Evolutionary conservation across 805 yeast genomes (phyloP).

Genomic region (Cyberlindnera mycetangii): DNA sequence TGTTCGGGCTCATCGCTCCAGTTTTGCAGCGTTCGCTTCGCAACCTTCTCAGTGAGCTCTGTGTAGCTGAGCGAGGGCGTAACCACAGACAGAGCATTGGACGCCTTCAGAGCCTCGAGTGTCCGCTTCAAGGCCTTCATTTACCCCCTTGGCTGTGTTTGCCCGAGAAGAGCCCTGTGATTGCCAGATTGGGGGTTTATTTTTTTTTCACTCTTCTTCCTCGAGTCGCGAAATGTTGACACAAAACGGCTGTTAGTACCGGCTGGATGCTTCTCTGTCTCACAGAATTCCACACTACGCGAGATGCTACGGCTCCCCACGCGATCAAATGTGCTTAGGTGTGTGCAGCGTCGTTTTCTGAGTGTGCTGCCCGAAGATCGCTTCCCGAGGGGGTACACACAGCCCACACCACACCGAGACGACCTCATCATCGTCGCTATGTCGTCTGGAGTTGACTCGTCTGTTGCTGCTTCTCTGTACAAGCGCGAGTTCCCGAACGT

Average conservation of each 20-base stretch:
- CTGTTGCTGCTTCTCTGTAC: constrained; percentile 75
- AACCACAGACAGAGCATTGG: neutral
- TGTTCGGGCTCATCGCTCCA: neutral
- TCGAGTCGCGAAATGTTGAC: no score
- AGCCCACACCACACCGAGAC: constrained; percentile 41
- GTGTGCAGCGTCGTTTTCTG: neutral
- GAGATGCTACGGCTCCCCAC: neutral
- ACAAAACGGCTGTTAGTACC: no score
- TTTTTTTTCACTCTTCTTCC: neutral
- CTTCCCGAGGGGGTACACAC: constrained; percentile 29
- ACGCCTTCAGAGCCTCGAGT: constrained; percentile 4
- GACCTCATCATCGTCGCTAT: constrained; percentile 81
- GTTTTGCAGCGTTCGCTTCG: neutral
- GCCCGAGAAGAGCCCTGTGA: no score
- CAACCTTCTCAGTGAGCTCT: neutral
- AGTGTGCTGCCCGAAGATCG: constrained; percentile 8
- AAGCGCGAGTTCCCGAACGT: constrained; percentile 57
- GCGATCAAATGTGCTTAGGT: no score
- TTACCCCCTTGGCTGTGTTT: neutral
- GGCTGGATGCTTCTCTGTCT: no score
- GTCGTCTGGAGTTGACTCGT: constrained; percentile 97
- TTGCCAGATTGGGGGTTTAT: neutral
- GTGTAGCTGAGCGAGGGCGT: neutral
- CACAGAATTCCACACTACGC: no score
- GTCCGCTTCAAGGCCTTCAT: neutral